Base-by-base conservation (phyloP, 2,329 filamentous ascomycete genomes). In the Hymenoscyphus salicellus region DNA sequence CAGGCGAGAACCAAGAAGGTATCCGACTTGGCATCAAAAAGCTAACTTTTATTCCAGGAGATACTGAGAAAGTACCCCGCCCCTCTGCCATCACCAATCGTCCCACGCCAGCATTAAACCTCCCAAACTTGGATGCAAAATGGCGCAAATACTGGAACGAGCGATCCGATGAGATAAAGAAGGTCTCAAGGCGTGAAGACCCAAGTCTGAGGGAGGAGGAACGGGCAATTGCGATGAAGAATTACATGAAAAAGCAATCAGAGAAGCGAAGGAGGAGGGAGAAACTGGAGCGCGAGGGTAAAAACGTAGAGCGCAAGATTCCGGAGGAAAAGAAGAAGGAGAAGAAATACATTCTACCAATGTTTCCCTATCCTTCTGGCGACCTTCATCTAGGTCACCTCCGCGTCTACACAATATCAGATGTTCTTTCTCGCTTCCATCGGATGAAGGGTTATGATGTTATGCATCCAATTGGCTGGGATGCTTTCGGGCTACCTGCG, bases 311-410 rank as follows among this genome's bases (percentile, higher is more conserved):
- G 28, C 28, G 6, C 6, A 3, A 16, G 11, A n/a, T n/a, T n/a
- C 7, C 14, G 14, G 7, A 32, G 28, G 14, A 38, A 17, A 10
- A 38, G 32, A 26, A 30, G 14, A 23, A 33, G 28, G 28, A 60
- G 20, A 77, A 78, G 64, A 82, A 82, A 76, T 96, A 94, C 75
- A 86, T 96, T 67, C 81, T 96, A 62, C 89, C 93, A 69, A 97
- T 97, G 93, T 96, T 96, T 74, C 93, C 93, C 0, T 97, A 97
- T 75, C 93, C 93, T 0, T 96, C 93, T 0, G 93, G 93, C 33
- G 88, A 87, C 33, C 83, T 97, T 32, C 93, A 97, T 76, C 86
- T 96, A 66, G 93, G 93, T 16, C 93, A 97, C 76, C 80, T 96
- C 46, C 88, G 93, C 57, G 92, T 96, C 59, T 97, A 96, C 79